Evolutionary conservation across 352 stramenopile genomes (phyloP), one percentile per base, ranked within the genome.

Genomic region (Phytophthora hibernalis): DNA sequence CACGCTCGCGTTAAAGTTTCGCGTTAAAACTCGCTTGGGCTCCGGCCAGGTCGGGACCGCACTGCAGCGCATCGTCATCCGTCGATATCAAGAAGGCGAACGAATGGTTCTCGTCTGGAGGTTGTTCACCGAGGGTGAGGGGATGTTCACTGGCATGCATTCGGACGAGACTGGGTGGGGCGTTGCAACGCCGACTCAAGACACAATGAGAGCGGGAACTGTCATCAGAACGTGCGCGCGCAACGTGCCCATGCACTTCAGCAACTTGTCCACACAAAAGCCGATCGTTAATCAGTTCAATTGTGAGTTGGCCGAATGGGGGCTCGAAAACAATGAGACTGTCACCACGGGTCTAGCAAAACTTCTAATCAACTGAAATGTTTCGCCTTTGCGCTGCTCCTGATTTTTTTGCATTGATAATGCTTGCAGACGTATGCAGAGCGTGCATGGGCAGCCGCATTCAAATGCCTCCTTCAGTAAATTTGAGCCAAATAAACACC

Each of bases 131-230:
- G 64, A 72, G 28, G 64, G 56, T 7, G 64, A 72, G 15, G 64
- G 64, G 5, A 2, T 52, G 2, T 72, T 72, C 37, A 18, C 26
- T n/a, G 57, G 65, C 1, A 35, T 66, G 43, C 31, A 71, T 22
- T 50, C 63, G 12, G 42, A 66, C 20, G 62, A 71, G 21, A 71
- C 63, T 12, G 63, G 62, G 3, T 71, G 63, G 63, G 8, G 63
- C 26, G 63, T 71, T 7, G 50, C 43, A 12, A 70, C 47, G 10
- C 24, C 60, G 3, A 21, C 28, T 1, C 13, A 12, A 5, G n/a
- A n/a, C n/a, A n/a, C n/a, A 2, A 16, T 30, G 12, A 60, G 42
- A 22, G n/a, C 16, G 2, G 55, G 35, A 47, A 61, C 49, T 16
- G 40, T 71, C 6, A 15, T 71, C 2, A 22, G 49, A 61, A 56